These are phyloP conservation scores for Hemisphaericaspora xylofermentans DNA, from an alignment of 1,139 yeast species.

Conservation along the genomic window DNA sequence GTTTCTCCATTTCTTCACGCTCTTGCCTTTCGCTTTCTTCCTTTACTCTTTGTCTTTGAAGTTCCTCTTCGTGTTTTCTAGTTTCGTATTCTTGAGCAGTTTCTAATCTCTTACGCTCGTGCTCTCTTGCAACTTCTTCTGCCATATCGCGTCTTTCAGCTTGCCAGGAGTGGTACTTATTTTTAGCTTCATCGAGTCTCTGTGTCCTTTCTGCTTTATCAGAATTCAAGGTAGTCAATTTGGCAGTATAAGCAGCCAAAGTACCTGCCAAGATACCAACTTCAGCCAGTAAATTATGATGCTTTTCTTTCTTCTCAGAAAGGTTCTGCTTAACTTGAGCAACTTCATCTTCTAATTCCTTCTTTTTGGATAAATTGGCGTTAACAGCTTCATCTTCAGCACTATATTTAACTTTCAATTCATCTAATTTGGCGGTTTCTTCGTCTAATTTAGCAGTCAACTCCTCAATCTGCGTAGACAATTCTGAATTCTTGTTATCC, in stretches of 20 bases:
- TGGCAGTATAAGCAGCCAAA: slow-evolving; percentile 47
- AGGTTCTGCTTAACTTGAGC: slow-evolving; percentile 34
- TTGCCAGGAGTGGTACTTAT: slow-evolving; percentile 44
- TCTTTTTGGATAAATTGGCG: slow-evolving; percentile 36
- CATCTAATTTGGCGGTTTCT: slow-evolving; percentile 40
- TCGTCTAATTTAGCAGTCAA: slow-evolving; percentile 42
- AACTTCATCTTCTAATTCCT: slow-evolving; percentile 41
- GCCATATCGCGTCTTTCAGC: slow-evolving; percentile 42
- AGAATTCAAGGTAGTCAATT: slow-evolving; percentile 37
- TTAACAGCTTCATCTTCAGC: slow-evolving; percentile 41
- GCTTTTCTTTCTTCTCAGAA: slow-evolving; percentile 37
- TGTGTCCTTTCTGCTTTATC: slow-evolving; percentile 38
- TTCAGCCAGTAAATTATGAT: slow-evolving; percentile 41
- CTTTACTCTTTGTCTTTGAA: slow-evolving; percentile 39
- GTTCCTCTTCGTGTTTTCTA: slow-evolving; percentile 44
- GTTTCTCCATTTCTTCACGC: slow-evolving; percentile 31
- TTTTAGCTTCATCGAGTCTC: slow-evolving; percentile 45
- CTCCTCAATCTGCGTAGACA: slow-evolving; percentile 39
- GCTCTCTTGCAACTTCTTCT: slow-evolving; percentile 39
- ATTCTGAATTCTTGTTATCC: slow-evolving; percentile 46
- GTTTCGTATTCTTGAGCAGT: slow-evolving; percentile 52
- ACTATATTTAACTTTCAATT: slow-evolving; percentile 38
- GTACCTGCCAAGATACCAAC: slow-evolving; percentile 44
- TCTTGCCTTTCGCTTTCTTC: slow-evolving; percentile 34
- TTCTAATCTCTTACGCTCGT: slow-evolving; percentile 46